These are phyloP conservation scores for Zymoseptoria crescenta DNA, from an alignment of 2,329 filamentous ascomycete genomes.

Conservation along the genomic window DNA sequence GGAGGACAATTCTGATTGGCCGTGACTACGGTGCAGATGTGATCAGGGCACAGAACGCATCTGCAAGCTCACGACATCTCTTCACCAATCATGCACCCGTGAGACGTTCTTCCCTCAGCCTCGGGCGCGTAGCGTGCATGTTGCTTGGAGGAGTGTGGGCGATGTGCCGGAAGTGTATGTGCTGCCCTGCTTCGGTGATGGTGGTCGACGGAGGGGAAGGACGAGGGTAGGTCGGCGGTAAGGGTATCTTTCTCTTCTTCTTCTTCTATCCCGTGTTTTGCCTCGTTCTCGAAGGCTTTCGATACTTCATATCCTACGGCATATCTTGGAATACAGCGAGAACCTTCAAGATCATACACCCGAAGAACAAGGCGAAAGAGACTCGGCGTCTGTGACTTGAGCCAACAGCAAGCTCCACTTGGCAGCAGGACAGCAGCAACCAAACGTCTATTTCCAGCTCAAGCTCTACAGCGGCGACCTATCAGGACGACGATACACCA, in stretches of 20 bases:
- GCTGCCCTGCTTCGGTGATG: neutral
- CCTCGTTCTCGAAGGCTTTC: neutral
- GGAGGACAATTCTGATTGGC: neutral
- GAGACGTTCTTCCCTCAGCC: neutral
- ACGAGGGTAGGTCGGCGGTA: neutral
- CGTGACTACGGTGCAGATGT: neutral
- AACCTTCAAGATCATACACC: neutral
- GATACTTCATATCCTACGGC: neutral
- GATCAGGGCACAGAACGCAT: neutral
- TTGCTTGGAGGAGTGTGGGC: neutral
- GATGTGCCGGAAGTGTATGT: neutral
- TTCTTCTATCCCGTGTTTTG: neutral
- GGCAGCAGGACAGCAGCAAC: neutral
- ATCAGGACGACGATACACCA: neutral
- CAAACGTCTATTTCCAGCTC: neutral
- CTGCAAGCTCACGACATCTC: neutral
- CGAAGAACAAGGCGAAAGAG: neutral
- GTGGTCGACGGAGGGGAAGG: neutral
- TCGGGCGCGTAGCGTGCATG: neutral
- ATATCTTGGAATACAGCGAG: neutral
- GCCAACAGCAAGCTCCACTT: neutral
- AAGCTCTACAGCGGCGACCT: neutral
- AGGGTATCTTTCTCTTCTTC: neutral
- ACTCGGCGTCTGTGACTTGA: neutral
- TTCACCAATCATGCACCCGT: neutral